Base-by-base conservation (phyloP, 345 rosid species). In the Kernera saxatilis region DNA sequence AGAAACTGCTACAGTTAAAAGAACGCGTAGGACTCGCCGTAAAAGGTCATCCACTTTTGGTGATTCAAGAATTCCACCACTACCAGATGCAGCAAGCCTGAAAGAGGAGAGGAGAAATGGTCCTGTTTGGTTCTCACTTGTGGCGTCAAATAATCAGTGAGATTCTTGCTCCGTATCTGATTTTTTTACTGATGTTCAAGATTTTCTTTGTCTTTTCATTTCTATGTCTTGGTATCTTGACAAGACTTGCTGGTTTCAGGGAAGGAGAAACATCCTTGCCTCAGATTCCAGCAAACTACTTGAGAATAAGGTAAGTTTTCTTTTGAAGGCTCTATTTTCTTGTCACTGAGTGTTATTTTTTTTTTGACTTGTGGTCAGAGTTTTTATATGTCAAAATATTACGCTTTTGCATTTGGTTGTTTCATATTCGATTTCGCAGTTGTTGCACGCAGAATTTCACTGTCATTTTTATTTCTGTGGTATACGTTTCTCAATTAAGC, bases 61-160 rank as follows among this genome's bases (percentile, higher is more conserved):
- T 62, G 90, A 80, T 70, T 77, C 83, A 15, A 73, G 77, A 53
- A 77, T 81, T 77, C 84, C 93, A 15, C 85, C 82, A 19, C 87
- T 85, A 72, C 71, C 67, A 32, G 82, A 86, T 78, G 86, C 88
- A 65, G 80, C 82, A 8, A 75, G 73, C 48, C 73, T 77, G 18
- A 86, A 75, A 77, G 78, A 43, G 67, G 83, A 84, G 63, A 79
- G 81, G 79, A 91, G 86, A 82, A 73, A 73, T 68, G 78, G 86
- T 60, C 97, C 96, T 55, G 86, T 92, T 77, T 94, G 99, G 98
- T 92, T 94, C 81, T 82, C 96, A n/a, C 82, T 94, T 73, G 83
- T 94, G 54, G 97, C 99, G 32, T 86, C 96, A 33, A 87, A 83
- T 70, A 88, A 89, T 54, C 90, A 84, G 99, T 94, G 82, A 89